A percentile compares a stretch with the other conserved stretches of the same genome.
phyloP scores from a whole-genome alignment of 768 basidiomycete species.

The Lentinus brumalis region DNA sequence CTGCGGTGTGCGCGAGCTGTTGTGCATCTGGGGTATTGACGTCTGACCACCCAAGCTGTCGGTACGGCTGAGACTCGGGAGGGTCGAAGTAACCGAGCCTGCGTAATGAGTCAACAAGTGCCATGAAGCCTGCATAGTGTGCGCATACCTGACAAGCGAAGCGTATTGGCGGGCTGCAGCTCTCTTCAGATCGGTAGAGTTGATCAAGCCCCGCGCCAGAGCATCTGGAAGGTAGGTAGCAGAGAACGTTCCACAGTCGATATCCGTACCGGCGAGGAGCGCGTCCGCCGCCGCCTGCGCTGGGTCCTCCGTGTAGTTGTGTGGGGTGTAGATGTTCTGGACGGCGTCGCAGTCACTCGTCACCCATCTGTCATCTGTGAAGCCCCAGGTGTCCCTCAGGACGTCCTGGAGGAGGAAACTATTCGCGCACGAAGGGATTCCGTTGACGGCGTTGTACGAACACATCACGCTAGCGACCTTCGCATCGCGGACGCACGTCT shows the following conservation, averaged over 20 bases:
- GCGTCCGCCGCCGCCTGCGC: conserved; percentile 52
- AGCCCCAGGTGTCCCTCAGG: conserved; percentile 53
- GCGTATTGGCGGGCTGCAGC: conserved; percentile 51
- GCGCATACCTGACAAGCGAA: conserved; percentile 51
- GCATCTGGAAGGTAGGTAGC: conserved; percentile 47
- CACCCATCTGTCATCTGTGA: conserved; percentile 52
- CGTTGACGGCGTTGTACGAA: conserved; percentile 64
- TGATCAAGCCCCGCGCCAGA: conserved; percentile 49
- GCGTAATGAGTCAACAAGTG: background rate
- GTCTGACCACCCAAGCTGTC: conserved; percentile 49
- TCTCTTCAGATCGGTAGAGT: conserved; percentile 43
- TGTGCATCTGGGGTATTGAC: conserved; percentile 51
- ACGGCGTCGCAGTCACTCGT: conserved; percentile 61
- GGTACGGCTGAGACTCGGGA: conserved; percentile 49
- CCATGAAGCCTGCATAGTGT: background rate
- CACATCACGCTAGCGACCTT: conserved; percentile 65
- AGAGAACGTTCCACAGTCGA: conserved; percentile 57
- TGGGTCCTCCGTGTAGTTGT: conserved; percentile 48
- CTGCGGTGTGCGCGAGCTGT: conserved; percentile 50
- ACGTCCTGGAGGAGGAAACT: conserved; percentile 54
- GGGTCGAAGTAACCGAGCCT: conserved; percentile 64
- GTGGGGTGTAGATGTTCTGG: conserved; percentile 50
- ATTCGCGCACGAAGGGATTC: conserved; percentile 56
- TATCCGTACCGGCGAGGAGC: conserved; percentile 45
- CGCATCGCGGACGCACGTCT: conserved; percentile 61